These are phyloP conservation scores for Isabelozyma rhagii DNA, from an alignment of 805 yeast species.

Conservation along the genomic window DNA sequence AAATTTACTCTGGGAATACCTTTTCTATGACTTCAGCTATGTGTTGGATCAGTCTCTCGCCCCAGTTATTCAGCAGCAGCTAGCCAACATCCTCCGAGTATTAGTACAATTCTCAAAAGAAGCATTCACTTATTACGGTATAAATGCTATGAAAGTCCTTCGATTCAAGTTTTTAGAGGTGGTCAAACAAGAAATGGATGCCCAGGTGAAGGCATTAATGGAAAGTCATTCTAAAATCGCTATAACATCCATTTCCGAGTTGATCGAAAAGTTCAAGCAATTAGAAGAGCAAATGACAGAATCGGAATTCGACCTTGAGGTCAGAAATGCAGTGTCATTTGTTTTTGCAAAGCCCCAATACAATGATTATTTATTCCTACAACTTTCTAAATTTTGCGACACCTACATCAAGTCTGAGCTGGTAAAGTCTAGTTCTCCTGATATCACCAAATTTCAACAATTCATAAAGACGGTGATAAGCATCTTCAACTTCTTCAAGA, in stretches of 20 bases:
- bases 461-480: conserved; percentile 3
- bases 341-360: conserved; percentile 11
- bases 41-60: conserved; percentile 19
- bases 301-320: conserved; percentile 23
- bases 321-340: conserved; percentile 24
- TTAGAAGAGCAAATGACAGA: neutral
- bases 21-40: conserved; percentile 23
- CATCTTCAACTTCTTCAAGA: conserved; percentile 30
- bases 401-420: conserved; percentile 15
- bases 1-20: conserved; percentile 26
- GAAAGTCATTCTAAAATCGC: neutral
- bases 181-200: neutral
- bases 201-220: neutral
- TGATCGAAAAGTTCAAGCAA: neutral
- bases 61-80: conserved; percentile 8
- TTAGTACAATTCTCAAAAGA: conserved; percentile 16
- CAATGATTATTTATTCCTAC: conserved; percentile 14
- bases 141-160: conserved; percentile 13
- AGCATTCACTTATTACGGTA: conserved; percentile 14
- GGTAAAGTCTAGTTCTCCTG: conserved; percentile 1
- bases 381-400: conserved; percentile 32
- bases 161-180: neutral
- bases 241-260: neutral
- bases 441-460: neutral
- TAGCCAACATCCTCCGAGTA: conserved; percentile 10